Conservation (phyloP, 352 stramenopile species). For the Globisporangium paroecandrum region DNA sequence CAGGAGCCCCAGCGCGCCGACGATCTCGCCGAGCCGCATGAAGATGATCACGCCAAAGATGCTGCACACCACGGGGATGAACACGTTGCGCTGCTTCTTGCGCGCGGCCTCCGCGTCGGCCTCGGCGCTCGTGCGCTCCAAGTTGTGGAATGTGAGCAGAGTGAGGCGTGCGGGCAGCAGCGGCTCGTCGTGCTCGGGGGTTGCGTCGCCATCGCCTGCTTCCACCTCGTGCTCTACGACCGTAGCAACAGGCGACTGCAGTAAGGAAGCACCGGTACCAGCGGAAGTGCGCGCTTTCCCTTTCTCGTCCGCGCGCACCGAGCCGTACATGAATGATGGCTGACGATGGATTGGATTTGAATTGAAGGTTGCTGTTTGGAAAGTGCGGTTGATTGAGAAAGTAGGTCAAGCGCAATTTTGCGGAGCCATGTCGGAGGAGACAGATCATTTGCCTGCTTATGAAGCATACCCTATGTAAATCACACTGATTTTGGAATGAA, state of each 20-base stretch:
- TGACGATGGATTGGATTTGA: background rate
- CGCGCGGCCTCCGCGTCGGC: slow-evolving; percentile 8
- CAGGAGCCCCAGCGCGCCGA: slow-evolving; percentile 31
- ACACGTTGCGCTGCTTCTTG: slow-evolving; percentile 28
- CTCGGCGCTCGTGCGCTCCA: slow-evolving; percentile 8
- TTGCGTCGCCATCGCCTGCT: background rate
- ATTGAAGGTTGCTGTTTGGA: background rate
- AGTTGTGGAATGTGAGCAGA: slow-evolving; percentile 1
- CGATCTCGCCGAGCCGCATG: slow-evolving; percentile 41
- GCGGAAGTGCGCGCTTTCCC: background rate
- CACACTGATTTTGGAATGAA: background rate
- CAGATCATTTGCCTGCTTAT: background rate
- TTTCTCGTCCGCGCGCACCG: slow-evolving; percentile 3
- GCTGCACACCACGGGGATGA: slow-evolving; percentile 45
- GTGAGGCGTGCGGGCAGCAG: slow-evolving; percentile 5
- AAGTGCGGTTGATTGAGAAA: background rate
- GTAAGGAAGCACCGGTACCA: background rate
- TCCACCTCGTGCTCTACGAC: background rate
- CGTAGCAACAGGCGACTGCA: background rate
- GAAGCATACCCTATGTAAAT: background rate
- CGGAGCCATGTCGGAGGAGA: background rate
- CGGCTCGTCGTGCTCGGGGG: background rate
- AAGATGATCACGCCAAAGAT: slow-evolving; percentile 60
- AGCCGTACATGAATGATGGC: slow-evolving; percentile 9
- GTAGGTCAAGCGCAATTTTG: background rate